These are phyloP conservation scores for Cytidiella melzeri DNA, from an alignment of 768 basidiomycete species.

Conservation along the genomic window DNA sequence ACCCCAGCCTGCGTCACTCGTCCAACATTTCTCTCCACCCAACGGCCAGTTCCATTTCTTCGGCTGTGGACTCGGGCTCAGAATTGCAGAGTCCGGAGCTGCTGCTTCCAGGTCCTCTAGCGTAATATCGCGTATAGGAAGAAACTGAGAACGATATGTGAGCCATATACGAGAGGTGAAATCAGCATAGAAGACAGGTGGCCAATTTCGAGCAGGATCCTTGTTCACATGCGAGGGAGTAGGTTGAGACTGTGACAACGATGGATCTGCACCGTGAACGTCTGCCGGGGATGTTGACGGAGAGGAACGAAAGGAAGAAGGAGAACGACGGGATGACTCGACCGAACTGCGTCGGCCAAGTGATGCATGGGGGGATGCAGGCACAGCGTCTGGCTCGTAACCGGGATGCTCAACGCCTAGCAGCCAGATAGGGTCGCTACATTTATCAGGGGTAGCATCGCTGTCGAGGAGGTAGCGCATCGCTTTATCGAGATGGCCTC, in stretches of 20 bases:
- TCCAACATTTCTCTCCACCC: slow-evolving; percentile 71
- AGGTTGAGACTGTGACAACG: slow-evolving; percentile 32
- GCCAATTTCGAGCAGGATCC: slow-evolving; percentile 58
- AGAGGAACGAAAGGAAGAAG: slow-evolving; percentile 40
- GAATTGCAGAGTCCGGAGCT: slow-evolving; percentile 12
- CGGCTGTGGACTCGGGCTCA: slow-evolving; percentile 35
- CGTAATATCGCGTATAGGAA: slow-evolving; percentile 66
- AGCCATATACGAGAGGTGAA: slow-evolving; percentile 87
- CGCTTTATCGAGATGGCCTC: slow-evolving; percentile 74
- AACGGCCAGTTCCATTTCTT: slow-evolving; percentile 60
- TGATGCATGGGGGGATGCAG: slow-evolving; percentile 17
- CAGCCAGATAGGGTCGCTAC: slow-evolving; percentile 81
- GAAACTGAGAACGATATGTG: slow-evolving; percentile 85
- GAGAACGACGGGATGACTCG: slow-evolving; percentile 35
- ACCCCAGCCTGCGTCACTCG: slow-evolving; percentile 84
- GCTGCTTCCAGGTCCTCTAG: slow-evolving; percentile 38
- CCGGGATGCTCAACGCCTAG: slow-evolving; percentile 79
- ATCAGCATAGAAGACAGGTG: slow-evolving; percentile 79
- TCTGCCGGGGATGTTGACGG: slow-evolving; percentile 32
- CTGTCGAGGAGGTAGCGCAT: slow-evolving; percentile 88
- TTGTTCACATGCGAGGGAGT: slow-evolving; percentile 26
- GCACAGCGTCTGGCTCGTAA: slow-evolving; percentile 41
- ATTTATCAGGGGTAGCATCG: slow-evolving; percentile 82
- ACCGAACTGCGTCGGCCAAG: slow-evolving; percentile 28
- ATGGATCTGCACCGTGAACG: slow-evolving; percentile 20